Evolutionary conservation across 1,284 basidiomycete genomes (phyloP).

Genomic region (Rhodotorula sp.): DNA sequence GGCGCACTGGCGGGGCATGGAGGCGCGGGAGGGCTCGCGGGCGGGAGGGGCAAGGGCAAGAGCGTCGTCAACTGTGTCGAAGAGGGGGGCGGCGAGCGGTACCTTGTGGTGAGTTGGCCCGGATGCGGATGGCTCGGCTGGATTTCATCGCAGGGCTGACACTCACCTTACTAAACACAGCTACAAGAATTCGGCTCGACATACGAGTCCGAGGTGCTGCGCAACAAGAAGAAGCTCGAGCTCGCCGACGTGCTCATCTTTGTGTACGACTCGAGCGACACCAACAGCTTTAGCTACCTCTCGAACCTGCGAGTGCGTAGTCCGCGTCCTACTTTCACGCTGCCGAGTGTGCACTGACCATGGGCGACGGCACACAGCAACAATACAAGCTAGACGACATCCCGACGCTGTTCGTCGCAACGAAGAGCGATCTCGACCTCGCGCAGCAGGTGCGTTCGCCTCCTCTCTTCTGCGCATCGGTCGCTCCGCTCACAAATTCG

Average conservation of each 20-base stretch:
- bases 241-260: slow-evolving; percentile 91
- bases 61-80: slow-evolving; percentile 95
- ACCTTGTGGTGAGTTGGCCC: slow-evolving; percentile 73
- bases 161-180: slow-evolving; percentile 52
- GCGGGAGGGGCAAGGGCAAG: slow-evolving; percentile 85
- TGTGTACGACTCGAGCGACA: slow-evolving; percentile 96
- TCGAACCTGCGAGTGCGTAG: slow-evolving; percentile 86
- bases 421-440: slow-evolving; percentile 94
- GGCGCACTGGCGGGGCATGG: slow-evolving; percentile 38
- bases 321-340: no score
- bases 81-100: slow-evolving; percentile 91
- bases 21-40: slow-evolving; percentile 74
- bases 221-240: slow-evolving; percentile 86
- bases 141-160: not conserved
- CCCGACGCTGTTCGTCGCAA: slow-evolving; percentile 95
- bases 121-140: not conserved
- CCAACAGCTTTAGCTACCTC: slow-evolving; percentile 98
- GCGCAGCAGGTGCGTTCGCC: slow-evolving; percentile 72
- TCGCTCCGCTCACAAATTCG: not conserved
- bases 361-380: slow-evolving; percentile 64
- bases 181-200: slow-evolving; percentile 95
- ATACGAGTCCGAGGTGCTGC: slow-evolving; percentile 86
- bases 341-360: not conserved
- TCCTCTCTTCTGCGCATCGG: not conserved
- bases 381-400: slow-evolving; percentile 93